Base-by-base conservation (phyloP, 371 early-diverging fungal species). In the Vittaforma corneae region DNA sequence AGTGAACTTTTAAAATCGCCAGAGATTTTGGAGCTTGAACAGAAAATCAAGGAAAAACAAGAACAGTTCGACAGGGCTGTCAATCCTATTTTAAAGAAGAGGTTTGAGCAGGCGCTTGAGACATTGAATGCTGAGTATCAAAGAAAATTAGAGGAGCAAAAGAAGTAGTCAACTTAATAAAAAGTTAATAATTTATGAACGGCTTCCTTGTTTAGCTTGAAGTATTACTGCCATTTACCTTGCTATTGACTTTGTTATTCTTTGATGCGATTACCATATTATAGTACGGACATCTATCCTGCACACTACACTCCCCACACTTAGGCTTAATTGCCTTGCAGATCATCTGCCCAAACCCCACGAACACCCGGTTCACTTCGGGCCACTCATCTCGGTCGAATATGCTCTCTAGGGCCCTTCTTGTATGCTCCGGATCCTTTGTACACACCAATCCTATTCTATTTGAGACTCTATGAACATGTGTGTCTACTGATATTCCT, bases 401-500 rank as follows among this genome's bases (percentile, higher is more conserved):
- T 56, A 63, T 35, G 20, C 46, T 45, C 51, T 78, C 52, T 32
- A 72, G 32, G 88, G 89, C 9, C 81, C 83, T 74, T 90, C 93
- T 9, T 88, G 92, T 53, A 79, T 57, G 73, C 79, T 67, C 78
- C 64, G 66, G 68, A 59, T 50, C 84, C 84, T 48, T 79, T 78
- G 26, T 86, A 5, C 47, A 81, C 14, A 85, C 85, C 88, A 93
- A 90, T 1, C 88, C 88, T 26, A 95, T 78, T 14, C 92, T 83
- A 62, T 92, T 89, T 24, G 84, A 67, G 34, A 96, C 93, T 35
- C 95, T 84, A 78, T 92, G 90, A 6, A 95, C 93, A 79, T 96
- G 97, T 0, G 87, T 87, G 78, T 96, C 95, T n/a, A 96, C 95
- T 9, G 93, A 91, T 76, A 96, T 93, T 0, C 94, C 97, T 11